Evolutionary conservation across 2,329 filamentous ascomycete genomes (phyloP).

Genomic region (Claviceps lovelessii): DNA sequence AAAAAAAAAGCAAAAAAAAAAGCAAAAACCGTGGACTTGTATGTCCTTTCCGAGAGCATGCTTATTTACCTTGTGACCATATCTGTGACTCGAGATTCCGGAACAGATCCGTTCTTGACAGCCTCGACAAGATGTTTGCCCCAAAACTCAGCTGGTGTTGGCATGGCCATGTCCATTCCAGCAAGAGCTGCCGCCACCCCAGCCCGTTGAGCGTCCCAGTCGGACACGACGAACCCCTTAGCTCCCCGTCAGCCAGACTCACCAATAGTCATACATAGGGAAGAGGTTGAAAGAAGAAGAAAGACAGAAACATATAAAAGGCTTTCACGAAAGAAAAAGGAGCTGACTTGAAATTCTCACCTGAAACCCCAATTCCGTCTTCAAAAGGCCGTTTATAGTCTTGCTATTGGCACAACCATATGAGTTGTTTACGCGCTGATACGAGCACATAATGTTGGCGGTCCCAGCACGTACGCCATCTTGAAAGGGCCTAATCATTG

Average conservation of each 20-base stretch:
- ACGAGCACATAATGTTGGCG: constrained; percentile 45
- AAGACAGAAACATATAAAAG: background rate
- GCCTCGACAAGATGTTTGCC: constrained; percentile 40
- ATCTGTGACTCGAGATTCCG: constrained; percentile 41
- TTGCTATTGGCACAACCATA: constrained; percentile 59
- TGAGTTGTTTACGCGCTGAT: constrained; percentile 58
- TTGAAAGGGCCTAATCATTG: constrained; percentile 46
- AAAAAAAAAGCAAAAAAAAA: background rate
- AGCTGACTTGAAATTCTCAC: background rate
- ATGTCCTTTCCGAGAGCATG: background rate
- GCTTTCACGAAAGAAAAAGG: too few species aligned
- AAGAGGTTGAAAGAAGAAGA: background rate
- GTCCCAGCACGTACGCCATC: constrained; percentile 51
- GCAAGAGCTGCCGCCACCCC: constrained; percentile 47
- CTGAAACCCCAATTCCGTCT: constrained; percentile 43
- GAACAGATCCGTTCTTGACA: constrained; percentile 45
- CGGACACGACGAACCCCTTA: constrained; percentile 50
- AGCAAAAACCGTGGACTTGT: background rate
- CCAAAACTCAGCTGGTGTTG: constrained; percentile 28
- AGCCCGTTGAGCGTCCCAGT: constrained; percentile 54
- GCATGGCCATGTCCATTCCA: constrained; percentile 62
- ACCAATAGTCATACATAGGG: background rate
- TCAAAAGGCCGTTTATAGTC: constrained; percentile 52
- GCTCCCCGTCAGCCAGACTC: constrained; percentile 8
- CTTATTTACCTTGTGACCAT: constrained; percentile 36